Percentiles rank a stretch among this genome's conserved stretches.
These are phyloP conservation scores for Juglanconis juglandina DNA, from an alignment of 2,329 filamentous ascomycete genomes.

Conservation along the genomic window DNA sequence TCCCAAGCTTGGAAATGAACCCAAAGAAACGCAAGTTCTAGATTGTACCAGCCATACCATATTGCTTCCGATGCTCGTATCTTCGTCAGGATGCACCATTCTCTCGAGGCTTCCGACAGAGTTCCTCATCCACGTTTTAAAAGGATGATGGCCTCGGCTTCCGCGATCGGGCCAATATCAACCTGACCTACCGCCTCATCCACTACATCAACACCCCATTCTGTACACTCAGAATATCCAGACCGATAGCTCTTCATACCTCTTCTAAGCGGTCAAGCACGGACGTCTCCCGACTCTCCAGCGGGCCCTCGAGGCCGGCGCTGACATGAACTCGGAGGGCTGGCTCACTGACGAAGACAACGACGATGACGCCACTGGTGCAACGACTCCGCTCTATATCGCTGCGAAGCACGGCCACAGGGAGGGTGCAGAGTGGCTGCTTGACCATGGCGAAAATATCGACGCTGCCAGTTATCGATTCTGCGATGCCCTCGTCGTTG, in stretches of 20 bases:
- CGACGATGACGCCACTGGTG: background rate
- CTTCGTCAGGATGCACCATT: background rate
- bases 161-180: background rate
- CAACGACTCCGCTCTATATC: constrained; percentile 21
- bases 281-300: constrained; percentile 22
- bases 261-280: constrained; percentile 24
- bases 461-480: constrained; percentile 33
- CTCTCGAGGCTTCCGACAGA: background rate
- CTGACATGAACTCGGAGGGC: constrained; percentile 18
- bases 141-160: background rate
- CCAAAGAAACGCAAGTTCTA: background rate
- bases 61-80: background rate
- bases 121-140: background rate
- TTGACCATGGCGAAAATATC: constrained; percentile 45
- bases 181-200: constrained; percentile 16
- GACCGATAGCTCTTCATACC: constrained; percentile 7
- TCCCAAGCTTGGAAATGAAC: too few relatives aligned
- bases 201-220: constrained; percentile 21
- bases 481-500: constrained; percentile 17
- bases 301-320: constrained; percentile 22
- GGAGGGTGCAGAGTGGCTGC: constrained; percentile 22
- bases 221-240: constrained; percentile 22
- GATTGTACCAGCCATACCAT: background rate
- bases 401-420: constrained; percentile 23
- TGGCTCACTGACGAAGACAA: constrained; percentile 6